Evolutionary conservation across 441 rosid genomes (phyloP).

Genomic region (Geranium incanum): DNA sequence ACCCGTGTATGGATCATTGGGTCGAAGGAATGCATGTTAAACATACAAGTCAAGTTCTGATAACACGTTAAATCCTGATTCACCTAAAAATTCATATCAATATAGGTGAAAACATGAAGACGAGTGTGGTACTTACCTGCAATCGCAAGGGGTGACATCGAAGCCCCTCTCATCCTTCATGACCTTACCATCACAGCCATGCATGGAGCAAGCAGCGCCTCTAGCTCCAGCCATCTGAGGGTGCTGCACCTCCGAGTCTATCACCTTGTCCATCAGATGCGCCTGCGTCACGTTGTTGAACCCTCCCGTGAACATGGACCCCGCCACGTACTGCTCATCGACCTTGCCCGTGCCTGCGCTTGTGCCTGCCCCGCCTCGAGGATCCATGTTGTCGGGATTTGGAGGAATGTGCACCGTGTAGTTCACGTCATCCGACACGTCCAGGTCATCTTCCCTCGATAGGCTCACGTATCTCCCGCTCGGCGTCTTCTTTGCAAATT

Average conservation of each 20-base stretch:
- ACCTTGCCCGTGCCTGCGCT: slow-evolving; percentile 18
- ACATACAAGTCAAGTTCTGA: too few species aligned
- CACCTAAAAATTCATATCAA: too few species aligned
- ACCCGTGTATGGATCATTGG: too few species aligned
- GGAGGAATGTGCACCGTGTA: slow-evolving; percentile 82
- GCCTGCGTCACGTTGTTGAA: slow-evolving; percentile 68
- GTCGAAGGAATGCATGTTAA: too few species aligned
- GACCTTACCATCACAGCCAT: slow-evolving; percentile 72
- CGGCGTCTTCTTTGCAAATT: slow-evolving; percentile 79
- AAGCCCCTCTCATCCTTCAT: slow-evolving; percentile 31
- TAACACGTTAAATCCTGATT: too few species aligned
- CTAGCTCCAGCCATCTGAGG: slow-evolving; percentile 26
- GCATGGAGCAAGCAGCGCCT: slow-evolving; percentile 46
- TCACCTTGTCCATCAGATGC: slow-evolving; percentile 48
- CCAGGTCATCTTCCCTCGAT: slow-evolving; percentile 68
- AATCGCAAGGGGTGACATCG: slow-evolving; percentile 37
- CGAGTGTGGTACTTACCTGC: slow-evolving; percentile 15
- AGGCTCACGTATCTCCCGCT: slow-evolving; percentile 85
- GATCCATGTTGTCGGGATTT: slow-evolving; percentile 61
- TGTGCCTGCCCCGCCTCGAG: neutral
- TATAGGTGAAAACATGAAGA: too few species aligned
- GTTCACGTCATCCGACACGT: slow-evolving; percentile 53
- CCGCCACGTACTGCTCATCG: slow-evolving; percentile 44
- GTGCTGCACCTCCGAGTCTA: slow-evolving; percentile 33
- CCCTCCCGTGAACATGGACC: slow-evolving; percentile 67